Evolutionary conservation across 768 basidiomycete species (phyloP).

Genomic region (Termitomyces sp.): DNA sequence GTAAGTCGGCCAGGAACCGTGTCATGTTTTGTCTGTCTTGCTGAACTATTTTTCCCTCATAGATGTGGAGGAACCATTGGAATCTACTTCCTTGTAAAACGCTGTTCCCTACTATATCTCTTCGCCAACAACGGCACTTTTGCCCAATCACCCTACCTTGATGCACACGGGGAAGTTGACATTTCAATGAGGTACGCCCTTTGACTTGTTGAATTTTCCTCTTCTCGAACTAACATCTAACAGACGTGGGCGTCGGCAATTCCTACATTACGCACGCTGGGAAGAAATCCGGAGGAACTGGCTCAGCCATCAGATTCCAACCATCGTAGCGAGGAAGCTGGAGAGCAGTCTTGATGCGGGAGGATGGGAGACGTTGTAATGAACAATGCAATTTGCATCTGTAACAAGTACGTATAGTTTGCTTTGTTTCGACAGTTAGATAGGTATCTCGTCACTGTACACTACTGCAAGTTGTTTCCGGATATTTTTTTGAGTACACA

Average conservation of each 20-base stretch:
- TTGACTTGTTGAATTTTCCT: neutral
- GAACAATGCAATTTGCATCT: neutral
- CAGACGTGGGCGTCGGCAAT: slow-evolving; percentile 88
- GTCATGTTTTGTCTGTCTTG: neutral
- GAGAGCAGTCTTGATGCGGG: slow-evolving; percentile 86
- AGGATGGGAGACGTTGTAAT: slow-evolving; percentile 87
- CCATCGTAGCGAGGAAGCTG: slow-evolving; percentile 82
- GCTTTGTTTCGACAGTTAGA: neutral
- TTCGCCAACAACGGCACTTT: slow-evolving; percentile 91
- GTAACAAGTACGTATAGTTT: neutral
- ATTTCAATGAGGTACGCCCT: slow-evolving; percentile 76
- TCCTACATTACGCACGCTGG: slow-evolving; percentile 78
- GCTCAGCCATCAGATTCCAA: slow-evolving; percentile 89
- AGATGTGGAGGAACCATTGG: slow-evolving; percentile 92
- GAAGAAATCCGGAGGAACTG: slow-evolving; percentile 91
- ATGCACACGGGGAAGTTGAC: slow-evolving; percentile 92
- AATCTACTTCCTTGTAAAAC: slow-evolving; percentile 87
- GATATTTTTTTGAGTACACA: neutral
- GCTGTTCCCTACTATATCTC: slow-evolving; percentile 85
- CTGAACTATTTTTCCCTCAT: slow-evolving; percentile 1
- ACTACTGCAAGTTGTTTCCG: slow-evolving; percentile 1
- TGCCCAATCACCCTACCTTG: slow-evolving; percentile 84
- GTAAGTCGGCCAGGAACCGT: slow-evolving; percentile 47
- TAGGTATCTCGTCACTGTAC: slow-evolving; percentile 5
- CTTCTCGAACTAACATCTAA: neutral